Conservation (phyloP, 345 rosid genomes). For the Eutrema yunnanense region DNA sequence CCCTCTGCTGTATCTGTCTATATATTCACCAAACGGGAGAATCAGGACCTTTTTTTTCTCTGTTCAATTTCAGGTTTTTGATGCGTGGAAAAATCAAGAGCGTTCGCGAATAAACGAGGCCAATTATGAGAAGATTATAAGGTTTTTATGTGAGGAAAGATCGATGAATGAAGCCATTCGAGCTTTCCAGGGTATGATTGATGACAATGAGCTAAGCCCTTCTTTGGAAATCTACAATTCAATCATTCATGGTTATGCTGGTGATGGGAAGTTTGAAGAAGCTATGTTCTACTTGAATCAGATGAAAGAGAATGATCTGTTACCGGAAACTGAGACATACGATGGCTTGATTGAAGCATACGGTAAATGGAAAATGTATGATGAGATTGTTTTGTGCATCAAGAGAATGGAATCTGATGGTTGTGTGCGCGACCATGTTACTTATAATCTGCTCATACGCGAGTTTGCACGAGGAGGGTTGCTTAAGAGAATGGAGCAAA, state of each 20-base stretch:
- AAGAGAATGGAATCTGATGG: slow-evolving; percentile 51
- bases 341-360: slow-evolving; percentile 54
- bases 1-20: background rate
- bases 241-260: slow-evolving; percentile 45
- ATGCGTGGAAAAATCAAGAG: slow-evolving; percentile 50
- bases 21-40: background rate
- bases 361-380: slow-evolving; percentile 51
- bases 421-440: slow-evolving; percentile 42
- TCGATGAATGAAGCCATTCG: slow-evolving; percentile 40
- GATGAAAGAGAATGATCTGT: slow-evolving; percentile 40
- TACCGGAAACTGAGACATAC: slow-evolving; percentile 40
- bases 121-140: slow-evolving; percentile 52
- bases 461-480: slow-evolving; percentile 52
- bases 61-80: slow-evolving; percentile 41
- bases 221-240: slow-evolving; percentile 47
- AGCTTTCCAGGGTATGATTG: slow-evolving; percentile 42
- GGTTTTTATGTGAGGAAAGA: slow-evolving; percentile 41
- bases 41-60: background rate
- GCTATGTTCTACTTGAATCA: slow-evolving; percentile 39
- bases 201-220: slow-evolving; percentile 30
- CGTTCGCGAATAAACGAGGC: slow-evolving; percentile 38
- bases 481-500: slow-evolving; percentile 56
- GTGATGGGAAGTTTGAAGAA: slow-evolving; percentile 43
- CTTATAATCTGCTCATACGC: slow-evolving; percentile 54
- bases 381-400: slow-evolving; percentile 52